Percentiles rank a stretch among this genome's conserved stretches.
Conservation (phyloP, 257 asterid genomes). For the Anisodus acutangulus region DNA sequence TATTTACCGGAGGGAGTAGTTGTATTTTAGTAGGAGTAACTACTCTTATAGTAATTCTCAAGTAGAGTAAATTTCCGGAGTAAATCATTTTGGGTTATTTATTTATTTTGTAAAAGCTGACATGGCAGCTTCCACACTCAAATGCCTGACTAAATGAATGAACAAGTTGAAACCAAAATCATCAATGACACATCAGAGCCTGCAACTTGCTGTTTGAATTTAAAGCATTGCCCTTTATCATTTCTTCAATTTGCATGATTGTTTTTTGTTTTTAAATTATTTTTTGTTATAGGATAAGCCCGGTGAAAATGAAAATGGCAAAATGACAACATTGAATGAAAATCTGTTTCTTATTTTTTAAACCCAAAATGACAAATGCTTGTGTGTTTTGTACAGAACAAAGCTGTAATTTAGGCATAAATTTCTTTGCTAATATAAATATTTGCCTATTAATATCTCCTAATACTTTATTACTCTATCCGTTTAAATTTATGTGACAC, state of each 20-base stretch:
- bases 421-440: too few species aligned
- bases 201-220: not conserved
- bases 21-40: not conserved
- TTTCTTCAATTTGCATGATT: not conserved
- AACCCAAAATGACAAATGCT: not conserved
- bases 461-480: too few species aligned
- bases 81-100: not conserved
- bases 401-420: too few species aligned
- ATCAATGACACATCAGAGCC: constrained; percentile 20
- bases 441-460: too few species aligned
- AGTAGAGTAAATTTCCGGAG: not conserved
- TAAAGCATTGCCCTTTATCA: not conserved
- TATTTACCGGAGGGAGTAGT: not conserved
- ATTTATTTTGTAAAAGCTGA: not conserved
- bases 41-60: not conserved
- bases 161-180: constrained; percentile 25
- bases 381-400: too few species aligned
- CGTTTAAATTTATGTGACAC: too few species aligned
- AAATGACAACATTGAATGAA: not conserved
- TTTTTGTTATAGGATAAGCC: not conserved
- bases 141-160: constrained; percentile 18
- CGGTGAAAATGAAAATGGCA: not conserved
- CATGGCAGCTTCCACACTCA: constrained; percentile 27
- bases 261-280: not conserved
- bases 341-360: not conserved